Base-by-base conservation (phyloP, 2,329 filamentous ascomycete genomes). In the Exophiala sp. region DNA sequence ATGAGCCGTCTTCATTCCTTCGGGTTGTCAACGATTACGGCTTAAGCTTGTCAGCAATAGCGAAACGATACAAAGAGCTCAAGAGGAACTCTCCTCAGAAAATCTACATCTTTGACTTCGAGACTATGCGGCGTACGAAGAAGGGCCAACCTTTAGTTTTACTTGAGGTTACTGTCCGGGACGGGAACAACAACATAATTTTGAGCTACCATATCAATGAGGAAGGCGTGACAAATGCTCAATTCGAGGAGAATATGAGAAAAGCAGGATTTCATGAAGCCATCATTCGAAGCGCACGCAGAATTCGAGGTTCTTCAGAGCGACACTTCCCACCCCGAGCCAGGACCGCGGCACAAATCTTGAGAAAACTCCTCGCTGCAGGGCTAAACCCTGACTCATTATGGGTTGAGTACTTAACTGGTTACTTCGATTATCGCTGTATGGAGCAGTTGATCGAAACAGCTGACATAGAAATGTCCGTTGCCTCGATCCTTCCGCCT, bases 331-430 rank as follows among this genome's bases (percentile, higher is more conserved):
- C 49, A 11, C 6, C 7, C 6, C 24, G 36, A n/a, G 49, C 49
- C 20, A 52, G 45, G 45, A 52, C 49, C 5, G 40, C 49, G 21
- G 35, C 44, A 24, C 24, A 52, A 40, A 52, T 52, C n/a, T 14
- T 52, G 16, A 16, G 38, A n/a, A 39, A 20, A 35, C 49, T 45
- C 20, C 10, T 44, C n/a, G 10, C 6, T n/a, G 49, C 49, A 45
- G 49, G 49, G 12, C 42, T 52, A 24, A 45, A 43, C 18, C 40
- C 40, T 34, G 34, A 45, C 18, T 36, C 29, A 18, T 32, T 52
- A 18, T 52, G 49, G 49, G 34, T 52, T 24, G 49, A 52, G 36
- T 45, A 52, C 29, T 52, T 40, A 11, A 39, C 24, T 14, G n/a
- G 20, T 32, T 42, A 7, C 14, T 52, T 52, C 38, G 49, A 52